Conservation (phyloP, 2,329 filamentous ascomycete genomes). For the Trichoderma simmonsii region DNA sequence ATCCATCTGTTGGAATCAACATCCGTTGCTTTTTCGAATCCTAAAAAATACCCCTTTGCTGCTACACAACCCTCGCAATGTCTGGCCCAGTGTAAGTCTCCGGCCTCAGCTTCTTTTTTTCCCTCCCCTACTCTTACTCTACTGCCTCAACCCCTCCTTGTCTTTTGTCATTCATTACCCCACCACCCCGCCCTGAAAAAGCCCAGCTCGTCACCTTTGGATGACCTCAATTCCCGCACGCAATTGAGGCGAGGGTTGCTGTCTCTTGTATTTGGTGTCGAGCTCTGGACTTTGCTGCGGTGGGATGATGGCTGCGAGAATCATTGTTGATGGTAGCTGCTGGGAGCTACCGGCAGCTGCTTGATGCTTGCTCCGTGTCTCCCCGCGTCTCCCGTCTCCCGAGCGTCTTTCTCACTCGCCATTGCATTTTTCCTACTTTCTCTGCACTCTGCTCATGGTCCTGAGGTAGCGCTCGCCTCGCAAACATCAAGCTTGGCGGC, state of each 20-base stretch:
- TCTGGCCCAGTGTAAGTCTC: constrained; percentile 65
- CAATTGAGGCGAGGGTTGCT: constrained; percentile 25
- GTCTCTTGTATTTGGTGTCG: constrained; percentile 19
- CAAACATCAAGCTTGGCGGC: constrained; percentile 68
- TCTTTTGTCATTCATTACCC: constrained; percentile 30
- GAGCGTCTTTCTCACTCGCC: neutral
- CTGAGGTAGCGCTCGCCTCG: constrained; percentile 65
- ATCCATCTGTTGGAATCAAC: neutral
- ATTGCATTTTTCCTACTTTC: constrained; percentile 19
- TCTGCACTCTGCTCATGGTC: constrained; percentile 36
- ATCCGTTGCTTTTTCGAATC: neutral
- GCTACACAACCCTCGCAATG: constrained; percentile 44
- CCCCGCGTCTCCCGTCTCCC: neutral
- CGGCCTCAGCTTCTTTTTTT: constrained; percentile 16
- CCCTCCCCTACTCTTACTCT: constrained; percentile 22
- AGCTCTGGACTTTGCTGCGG: neutral
- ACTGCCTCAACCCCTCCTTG: constrained; percentile 24
- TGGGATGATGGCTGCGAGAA: neutral
- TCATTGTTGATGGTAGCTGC: neutral
- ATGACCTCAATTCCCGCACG: constrained; percentile 37
- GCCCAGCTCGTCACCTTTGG: constrained; percentile 20
- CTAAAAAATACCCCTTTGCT: neutral
- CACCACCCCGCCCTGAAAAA: constrained; percentile 39
- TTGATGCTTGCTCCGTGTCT: neutral
- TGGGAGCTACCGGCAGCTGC: neutral